These are phyloP conservation scores for Pterocarpus santalinus DNA, from an alignment of 306 rosid species.

Conservation along the genomic window DNA sequence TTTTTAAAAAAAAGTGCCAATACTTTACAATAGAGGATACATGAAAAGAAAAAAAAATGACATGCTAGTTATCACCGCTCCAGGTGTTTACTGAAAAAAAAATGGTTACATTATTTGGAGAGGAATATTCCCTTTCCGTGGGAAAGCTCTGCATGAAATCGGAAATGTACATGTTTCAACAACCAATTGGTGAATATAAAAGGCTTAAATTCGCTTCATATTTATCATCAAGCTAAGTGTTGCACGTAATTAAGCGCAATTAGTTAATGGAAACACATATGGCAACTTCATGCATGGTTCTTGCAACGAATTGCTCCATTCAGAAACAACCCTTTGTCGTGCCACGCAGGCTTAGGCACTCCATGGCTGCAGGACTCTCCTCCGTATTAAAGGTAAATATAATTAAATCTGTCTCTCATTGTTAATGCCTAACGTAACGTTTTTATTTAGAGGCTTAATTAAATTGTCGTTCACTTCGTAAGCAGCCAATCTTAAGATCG, in stretches of 20 bases:
- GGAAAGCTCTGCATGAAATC: no score
- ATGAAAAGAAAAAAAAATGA: no score
- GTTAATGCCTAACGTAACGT: no score
- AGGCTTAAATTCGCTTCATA: neutral
- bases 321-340: neutral
- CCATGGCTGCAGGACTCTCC: constrained; percentile 30
- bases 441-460: neutral
- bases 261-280: constrained; percentile 1
- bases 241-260: neutral
- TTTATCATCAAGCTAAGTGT: neutral
- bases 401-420: no score
- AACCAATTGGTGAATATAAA: no score
- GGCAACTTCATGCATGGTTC: neutral
- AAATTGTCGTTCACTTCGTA: neutral
- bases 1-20: no score
- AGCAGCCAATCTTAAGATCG: constrained; percentile 42
- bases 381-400: constrained; percentile 28
- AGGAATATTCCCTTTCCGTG: no score
- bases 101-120: no score
- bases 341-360: neutral
- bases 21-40: no score
- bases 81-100: no score
- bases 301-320: constrained; percentile 5
- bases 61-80: no score
- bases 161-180: no score